Conservation (phyloP, 2,329 filamentous ascomycete species). For the Zymoseptoria crescenta region DNA sequence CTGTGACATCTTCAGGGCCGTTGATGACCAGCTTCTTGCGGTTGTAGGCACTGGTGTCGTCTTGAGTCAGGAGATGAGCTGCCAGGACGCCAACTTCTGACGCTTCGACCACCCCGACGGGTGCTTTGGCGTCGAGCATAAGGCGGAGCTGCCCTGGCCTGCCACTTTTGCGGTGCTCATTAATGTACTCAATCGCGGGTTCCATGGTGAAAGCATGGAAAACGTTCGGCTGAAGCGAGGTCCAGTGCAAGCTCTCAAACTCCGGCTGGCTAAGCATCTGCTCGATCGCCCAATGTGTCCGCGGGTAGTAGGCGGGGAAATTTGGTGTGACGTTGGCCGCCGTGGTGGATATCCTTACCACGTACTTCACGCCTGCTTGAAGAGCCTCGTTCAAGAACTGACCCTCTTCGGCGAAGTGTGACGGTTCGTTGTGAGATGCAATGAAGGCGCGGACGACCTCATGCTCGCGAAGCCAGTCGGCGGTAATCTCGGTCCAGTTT, state of each 20-base stretch:
- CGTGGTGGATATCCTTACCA: constrained; percentile 38
- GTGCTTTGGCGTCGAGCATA: constrained; percentile 25
- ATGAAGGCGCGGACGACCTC: constrained; percentile 34
- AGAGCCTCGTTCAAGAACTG: constrained; percentile 31
- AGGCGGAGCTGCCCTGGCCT: constrained; percentile 26
- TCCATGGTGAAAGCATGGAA: constrained; percentile 20
- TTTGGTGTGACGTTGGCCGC: constrained; percentile 33
- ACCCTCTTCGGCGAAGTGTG: constrained; percentile 36
- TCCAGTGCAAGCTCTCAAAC: constrained; percentile 32
- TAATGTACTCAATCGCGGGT: constrained; percentile 27
- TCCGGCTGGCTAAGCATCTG: constrained; percentile 30
- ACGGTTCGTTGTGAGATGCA: constrained; percentile 32
- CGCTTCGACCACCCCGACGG: constrained; percentile 21
- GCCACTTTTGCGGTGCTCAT: constrained; percentile 29
- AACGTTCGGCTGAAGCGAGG: constrained; percentile 35
- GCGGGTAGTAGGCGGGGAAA: constrained; percentile 30
- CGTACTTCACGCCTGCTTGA: constrained; percentile 34
- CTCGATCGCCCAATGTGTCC: constrained; percentile 38
- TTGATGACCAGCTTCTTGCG: constrained; percentile 34
- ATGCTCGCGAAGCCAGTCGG: constrained; percentile 35
- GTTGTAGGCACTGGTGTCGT: constrained; percentile 26
- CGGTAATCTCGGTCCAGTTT: constrained; percentile 34
- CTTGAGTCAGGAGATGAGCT: constrained; percentile 29
- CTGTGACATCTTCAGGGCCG: constrained; percentile 35
- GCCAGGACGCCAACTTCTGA: constrained; percentile 32